Percentiles rank a stretch among this genome's conserved stretches.
These are phyloP conservation scores for Austroboletus niveus DNA, from an alignment of 1,284 basidiomycete genomes.

Conservation along the genomic window DNA sequence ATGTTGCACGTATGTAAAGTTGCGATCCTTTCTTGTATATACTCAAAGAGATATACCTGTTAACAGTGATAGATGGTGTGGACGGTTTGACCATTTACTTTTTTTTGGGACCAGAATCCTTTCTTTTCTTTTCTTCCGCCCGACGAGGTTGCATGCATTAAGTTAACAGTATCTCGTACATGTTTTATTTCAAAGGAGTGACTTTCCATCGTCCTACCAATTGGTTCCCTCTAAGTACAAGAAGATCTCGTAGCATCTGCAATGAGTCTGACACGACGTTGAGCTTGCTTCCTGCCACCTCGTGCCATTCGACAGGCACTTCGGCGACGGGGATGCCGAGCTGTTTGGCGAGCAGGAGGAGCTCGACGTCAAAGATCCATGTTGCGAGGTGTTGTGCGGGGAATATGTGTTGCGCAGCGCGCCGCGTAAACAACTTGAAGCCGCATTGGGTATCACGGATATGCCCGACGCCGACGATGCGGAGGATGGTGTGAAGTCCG, in stretches of 20 bases:
- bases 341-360: constrained; percentile 85
- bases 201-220: constrained; percentile 67
- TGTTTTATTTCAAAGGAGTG: constrained; percentile 17
- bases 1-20: constrained; percentile 35
- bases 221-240: constrained; percentile 83
- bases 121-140: constrained; percentile 3
- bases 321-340: constrained; percentile 76
- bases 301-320: constrained; percentile 89
- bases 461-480: constrained; percentile 81
- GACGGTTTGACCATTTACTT: constrained; percentile 4
- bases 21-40: constrained; percentile 28
- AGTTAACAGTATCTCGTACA: constrained; percentile 31
- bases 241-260: constrained; percentile 85
- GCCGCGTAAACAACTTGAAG: constrained; percentile 89
- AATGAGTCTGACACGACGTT: constrained; percentile 81
- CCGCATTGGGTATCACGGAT: constrained; percentile 95
- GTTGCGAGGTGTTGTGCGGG: constrained; percentile 79
- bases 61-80: constrained; percentile 25
- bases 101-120: constrained; percentile 3
- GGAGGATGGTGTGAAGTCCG: constrained; percentile 80
- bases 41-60: constrained; percentile 24
- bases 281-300: constrained; percentile 89
- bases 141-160: constrained; percentile 25
- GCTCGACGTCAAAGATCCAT: constrained; percentile 96
- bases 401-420: constrained; percentile 78